phyloP scores from a whole-genome alignment of 2,329 filamentous ascomycete genomes.

The Graphilbum sp. region DNA sequence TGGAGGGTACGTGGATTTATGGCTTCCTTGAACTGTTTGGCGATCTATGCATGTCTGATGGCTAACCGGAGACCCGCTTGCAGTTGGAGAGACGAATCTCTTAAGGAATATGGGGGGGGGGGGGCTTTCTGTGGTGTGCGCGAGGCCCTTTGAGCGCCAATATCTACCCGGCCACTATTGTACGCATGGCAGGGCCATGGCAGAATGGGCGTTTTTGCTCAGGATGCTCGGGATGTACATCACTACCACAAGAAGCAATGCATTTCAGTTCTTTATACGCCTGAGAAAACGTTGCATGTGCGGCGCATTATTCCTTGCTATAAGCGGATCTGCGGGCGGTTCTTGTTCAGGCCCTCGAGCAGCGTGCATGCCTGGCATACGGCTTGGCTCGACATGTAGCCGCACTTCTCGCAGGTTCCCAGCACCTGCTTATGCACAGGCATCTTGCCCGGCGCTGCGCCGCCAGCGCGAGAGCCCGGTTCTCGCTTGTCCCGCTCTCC shows the following conservation, averaged over 20 bases:
- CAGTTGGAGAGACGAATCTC: slow-evolving; percentile 38
- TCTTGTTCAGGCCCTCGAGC: slow-evolving; percentile 81
- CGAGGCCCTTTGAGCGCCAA: too few species aligned
- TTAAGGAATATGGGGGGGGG: slow-evolving; percentile 15
- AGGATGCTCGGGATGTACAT: neutral
- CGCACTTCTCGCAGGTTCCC: slow-evolving; percentile 72
- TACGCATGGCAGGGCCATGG: too few species aligned
- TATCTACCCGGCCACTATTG: too few species aligned
- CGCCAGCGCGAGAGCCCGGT: neutral
- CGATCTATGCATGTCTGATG: neutral
- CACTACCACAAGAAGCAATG: neutral
- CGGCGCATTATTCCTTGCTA: too few species aligned
- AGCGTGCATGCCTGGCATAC: slow-evolving; percentile 89
- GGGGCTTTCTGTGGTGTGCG: neutral
- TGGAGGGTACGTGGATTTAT: slow-evolving; percentile 35
- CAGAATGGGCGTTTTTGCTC: too few species aligned
- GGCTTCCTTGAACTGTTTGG: neutral
- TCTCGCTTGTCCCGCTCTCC: slow-evolving; percentile 9
- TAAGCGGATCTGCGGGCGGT: slow-evolving; percentile 41
- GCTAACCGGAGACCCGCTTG: slow-evolving; percentile 5
- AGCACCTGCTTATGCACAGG: slow-evolving; percentile 48
- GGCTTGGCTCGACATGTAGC: slow-evolving; percentile 87
- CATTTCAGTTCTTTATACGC: neutral
- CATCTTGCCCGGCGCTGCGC: slow-evolving; percentile 11
- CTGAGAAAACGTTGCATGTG: too few species aligned